Evolutionary conservation across 1,284 basidiomycete species (phyloP).

Genomic region (Peniophora sp.): DNA sequence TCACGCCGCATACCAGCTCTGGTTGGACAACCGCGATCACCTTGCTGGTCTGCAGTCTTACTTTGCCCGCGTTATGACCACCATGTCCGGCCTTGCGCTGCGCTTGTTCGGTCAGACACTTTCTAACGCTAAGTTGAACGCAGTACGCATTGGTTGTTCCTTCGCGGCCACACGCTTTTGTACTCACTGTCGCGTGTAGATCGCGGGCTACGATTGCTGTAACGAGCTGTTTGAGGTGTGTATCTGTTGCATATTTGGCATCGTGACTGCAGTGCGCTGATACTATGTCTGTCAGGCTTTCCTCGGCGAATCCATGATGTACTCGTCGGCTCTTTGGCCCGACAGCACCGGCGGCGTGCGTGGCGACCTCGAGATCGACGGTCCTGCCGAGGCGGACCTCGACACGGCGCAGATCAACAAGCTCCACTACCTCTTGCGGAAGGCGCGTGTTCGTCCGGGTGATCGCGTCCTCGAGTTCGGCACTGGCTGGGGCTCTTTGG

Average conservation of each 20-base stretch:
- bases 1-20: conserved; percentile 35
- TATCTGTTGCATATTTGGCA: not conserved
- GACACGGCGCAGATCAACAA: conserved; percentile 66
- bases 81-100: conserved; percentile 10
- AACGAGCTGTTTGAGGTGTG: conserved; percentile 30
- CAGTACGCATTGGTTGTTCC: not conserved
- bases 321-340: conserved; percentile 69
- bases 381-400: conserved; percentile 22
- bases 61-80: conserved; percentile 12
- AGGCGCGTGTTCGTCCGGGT: conserved; percentile 45
- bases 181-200: conserved; percentile 18
- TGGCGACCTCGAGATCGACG: conserved; percentile 37
- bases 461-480: conserved; percentile 75
- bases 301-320: conserved; percentile 74
- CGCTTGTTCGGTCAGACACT: conserved; percentile 16
- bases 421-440: conserved; percentile 43
- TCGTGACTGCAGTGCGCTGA: conserved; percentile 9
- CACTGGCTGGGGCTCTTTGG: conserved; percentile 75
- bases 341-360: conserved; percentile 34
- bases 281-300: conserved; percentile 44
- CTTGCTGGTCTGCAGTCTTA: conserved; percentile 13
- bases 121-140: conserved; percentile 12
- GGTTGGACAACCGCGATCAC: conserved; percentile 49
- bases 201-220: conserved; percentile 25
- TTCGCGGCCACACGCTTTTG: not conserved